These are phyloP conservation scores for Bacidia rubella DNA, from an alignment of 495 filamentous ascomycete genomes.

Conservation along the genomic window DNA sequence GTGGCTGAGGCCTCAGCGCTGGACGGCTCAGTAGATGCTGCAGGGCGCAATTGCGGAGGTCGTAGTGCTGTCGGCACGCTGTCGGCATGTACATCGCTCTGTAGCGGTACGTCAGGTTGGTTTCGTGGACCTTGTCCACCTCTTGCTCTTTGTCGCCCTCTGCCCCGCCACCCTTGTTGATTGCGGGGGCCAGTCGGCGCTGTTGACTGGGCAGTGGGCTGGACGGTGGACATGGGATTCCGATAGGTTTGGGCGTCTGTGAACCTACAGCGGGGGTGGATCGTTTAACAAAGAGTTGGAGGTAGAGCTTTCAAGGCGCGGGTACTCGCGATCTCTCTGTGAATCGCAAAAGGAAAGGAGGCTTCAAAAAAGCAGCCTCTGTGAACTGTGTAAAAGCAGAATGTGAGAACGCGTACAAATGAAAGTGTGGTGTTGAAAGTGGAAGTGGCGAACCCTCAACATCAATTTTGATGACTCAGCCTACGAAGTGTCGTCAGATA, in stretches of 20 bases:
- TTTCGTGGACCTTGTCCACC: neutral
- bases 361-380: conserved; percentile 8
- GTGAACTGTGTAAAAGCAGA: neutral
- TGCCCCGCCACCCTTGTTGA: neutral
- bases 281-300: neutral
- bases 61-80: neutral
- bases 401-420: neutral
- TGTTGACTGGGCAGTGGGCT: neutral
- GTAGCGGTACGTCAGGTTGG: neutral
- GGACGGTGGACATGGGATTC: neutral
- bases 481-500: too few relatives aligned
- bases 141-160: neutral
- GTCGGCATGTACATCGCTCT: neutral
- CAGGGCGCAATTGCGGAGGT: neutral
- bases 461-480: neutral
- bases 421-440: conserved; percentile 26
- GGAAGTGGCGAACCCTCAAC: conserved; percentile 1
- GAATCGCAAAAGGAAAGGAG: neutral
- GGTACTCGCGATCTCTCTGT: neutral
- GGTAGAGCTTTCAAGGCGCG: neutral
- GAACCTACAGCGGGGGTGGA: too few relatives aligned
- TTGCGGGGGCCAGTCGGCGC: neutral
- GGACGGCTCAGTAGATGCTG: conserved; percentile 9
- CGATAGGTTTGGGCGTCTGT: neutral
- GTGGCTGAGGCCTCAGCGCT: conserved; percentile 10